Evolutionary conservation across 2,329 filamentous ascomycete species (phyloP).

Genomic region (Tolypocladium ovalisporum): DNA sequence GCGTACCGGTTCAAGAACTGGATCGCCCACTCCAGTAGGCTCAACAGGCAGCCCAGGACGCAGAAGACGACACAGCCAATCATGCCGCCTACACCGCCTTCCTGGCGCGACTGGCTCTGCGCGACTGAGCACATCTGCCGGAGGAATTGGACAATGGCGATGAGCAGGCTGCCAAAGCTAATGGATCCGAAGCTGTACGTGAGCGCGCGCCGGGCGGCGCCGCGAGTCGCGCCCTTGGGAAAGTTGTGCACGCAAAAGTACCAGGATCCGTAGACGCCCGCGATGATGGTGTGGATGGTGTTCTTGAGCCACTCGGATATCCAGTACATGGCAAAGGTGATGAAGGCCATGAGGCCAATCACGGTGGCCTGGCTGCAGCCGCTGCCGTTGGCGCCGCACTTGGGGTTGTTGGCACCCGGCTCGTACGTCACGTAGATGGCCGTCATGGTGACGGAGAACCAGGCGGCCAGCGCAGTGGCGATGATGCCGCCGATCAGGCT

Average conservation of each 20-base stretch:
- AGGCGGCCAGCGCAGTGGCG: conserved; percentile 67
- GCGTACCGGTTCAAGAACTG: conserved; percentile 87
- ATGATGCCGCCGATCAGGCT: conserved; percentile 73
- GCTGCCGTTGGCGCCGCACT: conserved; percentile 38
- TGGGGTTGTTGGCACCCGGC: conserved; percentile 43
- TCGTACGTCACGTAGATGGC: conserved; percentile 78
- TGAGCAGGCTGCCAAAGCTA: conserved; percentile 71
- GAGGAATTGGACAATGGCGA: conserved; percentile 78
- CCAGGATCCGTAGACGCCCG: conserved; percentile 86
- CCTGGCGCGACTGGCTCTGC: conserved; percentile 47
- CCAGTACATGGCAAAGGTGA: conserved; percentile 91
- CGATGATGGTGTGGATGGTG: conserved; percentile 77
- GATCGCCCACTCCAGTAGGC: conserved; percentile 73
- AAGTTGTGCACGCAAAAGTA: conserved; percentile 68
- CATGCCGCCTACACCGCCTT: conserved; percentile 64
- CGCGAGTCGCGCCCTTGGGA: conserved; percentile 68
- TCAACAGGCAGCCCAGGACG: conserved; percentile 64
- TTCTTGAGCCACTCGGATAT: conserved; percentile 91
- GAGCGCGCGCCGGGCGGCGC: conserved; percentile 69
- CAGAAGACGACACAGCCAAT: conserved; percentile 59
- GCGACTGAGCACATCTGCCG: conserved; percentile 76
- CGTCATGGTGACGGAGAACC: conserved; percentile 79
- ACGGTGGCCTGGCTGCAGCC: conserved; percentile 67
- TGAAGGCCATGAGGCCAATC: conserved; percentile 73
- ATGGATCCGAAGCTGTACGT: conserved; percentile 93